phyloP scores from a whole-genome alignment of 192 early-diverging fungal genomes.

The Mortierella hygrophila region DNA sequence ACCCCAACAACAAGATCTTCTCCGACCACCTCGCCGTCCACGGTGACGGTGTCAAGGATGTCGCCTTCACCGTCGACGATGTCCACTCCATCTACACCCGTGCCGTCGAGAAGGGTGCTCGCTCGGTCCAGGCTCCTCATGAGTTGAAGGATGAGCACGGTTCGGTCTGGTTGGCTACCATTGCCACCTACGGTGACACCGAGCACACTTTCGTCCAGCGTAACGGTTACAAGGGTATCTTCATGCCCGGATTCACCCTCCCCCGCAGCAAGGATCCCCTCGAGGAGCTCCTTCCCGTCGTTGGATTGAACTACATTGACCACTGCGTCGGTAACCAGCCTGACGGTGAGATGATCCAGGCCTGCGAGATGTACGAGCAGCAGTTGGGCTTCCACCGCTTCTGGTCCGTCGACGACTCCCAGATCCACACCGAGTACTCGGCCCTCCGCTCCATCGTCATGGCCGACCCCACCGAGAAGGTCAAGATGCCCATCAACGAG shows the following conservation, averaged over 20 bases:
- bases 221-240: conserved; percentile 82
- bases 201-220: conserved; percentile 96
- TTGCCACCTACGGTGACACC: conserved; percentile 95
- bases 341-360: conserved; percentile 87
- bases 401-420: conserved; percentile 98
- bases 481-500: conserved; percentile 99
- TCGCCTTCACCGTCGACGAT: conserved; percentile 94
- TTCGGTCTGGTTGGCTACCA: conserved; percentile 91
- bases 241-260: conserved; percentile 84
- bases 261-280: conserved; percentile 67
- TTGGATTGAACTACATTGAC: conserved; percentile 83
- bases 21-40: conserved; percentile 78
- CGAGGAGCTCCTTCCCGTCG: conserved; percentile 71
- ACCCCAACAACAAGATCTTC: conserved; percentile 82
- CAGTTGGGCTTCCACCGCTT: conserved; percentile 97
- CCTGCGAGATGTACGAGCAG: conserved; percentile 88
- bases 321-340: conserved; percentile 98
- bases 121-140: conserved; percentile 80
- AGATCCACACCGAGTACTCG: conserved; percentile 96
- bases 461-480: conserved; percentile 89
- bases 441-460: conserved; percentile 95
- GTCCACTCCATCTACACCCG: conserved; percentile 80
- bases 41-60: conserved; percentile 97
- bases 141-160: conserved; percentile 89
- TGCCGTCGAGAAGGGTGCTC: conserved; percentile 90